Conservation (phyloP, 768 basidiomycete genomes). For the Rhodotorula kratochvilovae region DNA sequence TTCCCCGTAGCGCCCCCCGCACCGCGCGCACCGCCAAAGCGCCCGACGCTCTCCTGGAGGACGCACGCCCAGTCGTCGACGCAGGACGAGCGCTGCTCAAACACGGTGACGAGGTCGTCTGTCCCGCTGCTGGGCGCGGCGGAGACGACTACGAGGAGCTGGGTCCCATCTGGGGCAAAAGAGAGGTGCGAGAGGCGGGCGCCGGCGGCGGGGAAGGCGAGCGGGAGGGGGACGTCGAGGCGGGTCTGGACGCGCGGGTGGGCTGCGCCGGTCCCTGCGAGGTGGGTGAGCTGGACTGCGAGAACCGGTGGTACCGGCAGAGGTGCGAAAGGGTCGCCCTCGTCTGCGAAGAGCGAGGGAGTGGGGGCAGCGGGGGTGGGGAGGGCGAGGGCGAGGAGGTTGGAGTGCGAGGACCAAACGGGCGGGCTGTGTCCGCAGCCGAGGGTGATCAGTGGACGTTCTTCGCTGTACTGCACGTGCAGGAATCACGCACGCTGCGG, state of each 20-base stretch:
- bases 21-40: conserved; percentile 1
- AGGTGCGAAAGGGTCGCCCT: neutral
- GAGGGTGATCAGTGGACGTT: neutral
- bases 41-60: conserved; percentile 20
- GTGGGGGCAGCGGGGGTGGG: neutral
- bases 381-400: conserved; percentile 21
- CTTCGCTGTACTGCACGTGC: too few relatives aligned
- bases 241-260: conserved; percentile 4
- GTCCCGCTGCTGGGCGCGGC: neutral
- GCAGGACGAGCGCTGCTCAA: conserved; percentile 18
- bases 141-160: conserved; percentile 17
- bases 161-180: conserved; percentile 18
- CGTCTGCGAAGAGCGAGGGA: neutral
- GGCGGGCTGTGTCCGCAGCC: neutral
- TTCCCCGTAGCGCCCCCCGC: neutral
- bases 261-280: conserved; percentile 1
- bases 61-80: conserved; percentile 28
- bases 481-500: neutral
- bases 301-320: neutral
- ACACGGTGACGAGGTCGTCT: conserved; percentile 24
- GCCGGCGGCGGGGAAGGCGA: neutral
- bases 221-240: conserved; percentile 17
- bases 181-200: conserved; percentile 17
- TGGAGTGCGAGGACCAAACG: conserved; percentile 16
- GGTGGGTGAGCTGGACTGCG: conserved; percentile 17